phyloP scores from a whole-genome alignment of 257 asterid species.

The Anisodus acutangulus region DNA sequence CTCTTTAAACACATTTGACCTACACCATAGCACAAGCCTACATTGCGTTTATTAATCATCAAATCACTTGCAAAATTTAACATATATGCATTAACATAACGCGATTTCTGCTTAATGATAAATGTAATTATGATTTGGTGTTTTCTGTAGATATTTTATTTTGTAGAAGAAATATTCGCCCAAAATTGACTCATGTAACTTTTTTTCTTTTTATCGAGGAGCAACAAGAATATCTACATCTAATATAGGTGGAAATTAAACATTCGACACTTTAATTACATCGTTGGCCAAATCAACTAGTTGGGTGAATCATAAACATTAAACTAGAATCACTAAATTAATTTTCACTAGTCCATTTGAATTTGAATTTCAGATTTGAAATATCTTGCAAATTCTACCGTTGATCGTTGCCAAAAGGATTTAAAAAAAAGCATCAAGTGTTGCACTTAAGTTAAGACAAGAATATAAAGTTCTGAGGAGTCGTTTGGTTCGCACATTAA shows the following conservation, averaged over 20 bases:
- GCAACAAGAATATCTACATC: no score
- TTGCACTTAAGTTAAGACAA: not conserved
- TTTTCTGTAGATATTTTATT: not conserved
- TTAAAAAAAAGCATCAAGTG: not conserved
- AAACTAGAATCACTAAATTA: no score
- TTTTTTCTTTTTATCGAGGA: no score
- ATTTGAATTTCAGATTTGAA: not conserved
- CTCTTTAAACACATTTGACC: not conserved
- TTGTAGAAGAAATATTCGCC: not conserved
- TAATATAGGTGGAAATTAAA: no score
- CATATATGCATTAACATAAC: not conserved
- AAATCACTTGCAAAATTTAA: no score
- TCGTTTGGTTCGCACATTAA: no score
- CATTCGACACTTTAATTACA: no score
- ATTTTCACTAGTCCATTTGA: not conserved
- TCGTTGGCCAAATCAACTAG: no score
- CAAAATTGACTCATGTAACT: no score
- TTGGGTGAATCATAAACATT: no score
- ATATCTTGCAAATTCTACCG: not conserved
- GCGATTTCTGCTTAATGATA: not conserved
- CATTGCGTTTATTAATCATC: not conserved
- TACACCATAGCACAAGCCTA: not conserved
- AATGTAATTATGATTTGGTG: not conserved
- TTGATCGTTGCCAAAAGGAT: conserved; percentile 17
- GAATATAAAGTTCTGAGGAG: not conserved